These are phyloP conservation scores for Leishmania mexicana DNA, from an alignment of 208 protist genomes.

Conservation along the genomic window DNA sequence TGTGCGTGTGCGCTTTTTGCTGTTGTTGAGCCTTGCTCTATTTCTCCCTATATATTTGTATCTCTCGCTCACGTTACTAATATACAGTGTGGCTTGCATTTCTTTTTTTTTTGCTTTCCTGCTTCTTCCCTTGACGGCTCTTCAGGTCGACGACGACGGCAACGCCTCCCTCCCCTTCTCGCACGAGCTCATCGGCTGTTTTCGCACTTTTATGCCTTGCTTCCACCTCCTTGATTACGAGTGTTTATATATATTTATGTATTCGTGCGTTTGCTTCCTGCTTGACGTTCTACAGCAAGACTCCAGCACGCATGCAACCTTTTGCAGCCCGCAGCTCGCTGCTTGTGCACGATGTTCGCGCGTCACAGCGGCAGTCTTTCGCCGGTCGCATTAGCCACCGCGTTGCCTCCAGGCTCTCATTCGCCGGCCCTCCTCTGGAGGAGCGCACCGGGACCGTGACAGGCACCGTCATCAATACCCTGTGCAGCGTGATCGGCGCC, in stretches of 20 bases:
- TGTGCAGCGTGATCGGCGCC: conserved; percentile 79
- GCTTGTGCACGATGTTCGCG: conserved; percentile 11
- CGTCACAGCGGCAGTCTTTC: conserved; percentile 39
- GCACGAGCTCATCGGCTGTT: background rate
- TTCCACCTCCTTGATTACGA: background rate
- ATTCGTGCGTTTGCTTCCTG: too few relatives aligned
- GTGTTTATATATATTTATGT: background rate
- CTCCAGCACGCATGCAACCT: background rate
- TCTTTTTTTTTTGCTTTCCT: background rate
- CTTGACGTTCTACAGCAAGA: background rate
- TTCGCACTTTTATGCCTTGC: conserved; percentile 1
- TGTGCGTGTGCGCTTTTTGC: too few relatives aligned
- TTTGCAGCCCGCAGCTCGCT: conserved; percentile 7
- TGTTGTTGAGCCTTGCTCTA: background rate
- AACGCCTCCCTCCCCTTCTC: too few relatives aligned
- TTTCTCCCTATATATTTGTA: background rate
- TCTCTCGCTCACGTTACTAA: background rate
- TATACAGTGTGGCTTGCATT: background rate
- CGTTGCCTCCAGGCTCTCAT: conserved; percentile 55
- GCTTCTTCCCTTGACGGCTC: background rate
- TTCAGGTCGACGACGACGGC: too few relatives aligned
- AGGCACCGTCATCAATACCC: conserved; percentile 65
- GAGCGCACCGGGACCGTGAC: conserved; percentile 42
- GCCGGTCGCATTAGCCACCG: conserved; percentile 48
- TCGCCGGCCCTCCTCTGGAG: conserved; percentile 32